Percentiles rank a stretch among this genome's conserved stretches.
Conservation (phyloP, 2,329 filamentous ascomycete genomes). For the Catunica adiposa region DNA sequence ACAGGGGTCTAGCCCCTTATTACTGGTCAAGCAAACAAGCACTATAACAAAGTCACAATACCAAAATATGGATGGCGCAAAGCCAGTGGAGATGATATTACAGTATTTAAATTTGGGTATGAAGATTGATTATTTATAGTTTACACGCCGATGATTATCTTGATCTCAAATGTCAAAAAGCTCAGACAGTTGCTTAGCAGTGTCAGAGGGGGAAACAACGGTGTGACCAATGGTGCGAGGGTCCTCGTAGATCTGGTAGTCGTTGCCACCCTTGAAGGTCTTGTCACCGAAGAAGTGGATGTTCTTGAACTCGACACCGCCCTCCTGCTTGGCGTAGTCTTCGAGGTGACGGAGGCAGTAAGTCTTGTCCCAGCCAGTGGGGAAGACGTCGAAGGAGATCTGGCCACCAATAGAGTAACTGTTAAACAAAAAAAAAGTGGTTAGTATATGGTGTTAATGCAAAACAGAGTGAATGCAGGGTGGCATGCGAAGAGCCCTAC, state of each 20-base stretch:
- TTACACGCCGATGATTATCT: background rate
- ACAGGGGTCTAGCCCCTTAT: background rate
- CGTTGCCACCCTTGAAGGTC: constrained; percentile 77
- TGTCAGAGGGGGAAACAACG: constrained; percentile 70
- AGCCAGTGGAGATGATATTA: background rate
- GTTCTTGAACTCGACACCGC: constrained; percentile 61
- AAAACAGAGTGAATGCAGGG: background rate
- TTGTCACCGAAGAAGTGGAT: constrained; percentile 99
- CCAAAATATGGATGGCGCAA: background rate
- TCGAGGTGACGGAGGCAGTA: constrained; percentile 86
- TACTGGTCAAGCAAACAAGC: background rate
- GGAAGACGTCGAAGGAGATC: constrained; percentile 98
- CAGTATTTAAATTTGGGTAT: background rate
- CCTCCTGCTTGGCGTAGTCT: constrained; percentile 53
- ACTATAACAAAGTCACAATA: background rate
- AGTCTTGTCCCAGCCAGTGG: constrained; percentile 94
- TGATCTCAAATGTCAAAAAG: constrained; percentile 47
- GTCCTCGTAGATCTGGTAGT: constrained; percentile 85
- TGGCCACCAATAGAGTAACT: constrained; percentile 91
- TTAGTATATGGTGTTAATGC: background rate
- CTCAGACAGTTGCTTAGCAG: constrained; percentile 62
- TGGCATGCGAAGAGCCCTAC: background rate
- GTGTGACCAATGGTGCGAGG: constrained; percentile 68
- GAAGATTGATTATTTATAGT: background rate
- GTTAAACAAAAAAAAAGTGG: background rate